Conservation (phyloP, 2,329 filamentous ascomycete genomes). For the Didymella pomorum region DNA sequence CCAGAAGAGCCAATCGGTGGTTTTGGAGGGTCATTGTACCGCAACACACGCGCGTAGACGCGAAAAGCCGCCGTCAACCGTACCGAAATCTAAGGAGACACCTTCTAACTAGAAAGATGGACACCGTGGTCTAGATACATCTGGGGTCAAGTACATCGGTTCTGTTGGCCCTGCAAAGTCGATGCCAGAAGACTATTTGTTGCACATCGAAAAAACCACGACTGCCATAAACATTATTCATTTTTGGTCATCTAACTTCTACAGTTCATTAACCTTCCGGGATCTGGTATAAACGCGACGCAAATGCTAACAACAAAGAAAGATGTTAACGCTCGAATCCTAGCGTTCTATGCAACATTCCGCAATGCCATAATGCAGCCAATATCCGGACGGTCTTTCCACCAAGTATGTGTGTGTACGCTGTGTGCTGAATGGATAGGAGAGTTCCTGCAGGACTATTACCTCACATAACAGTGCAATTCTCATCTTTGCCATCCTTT, state of each 20-base stretch:
- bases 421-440: not conserved
- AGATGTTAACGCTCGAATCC: constrained; percentile 26
- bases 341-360: constrained; percentile 28
- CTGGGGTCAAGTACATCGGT: not conserved
- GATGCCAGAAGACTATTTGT: not conserved
- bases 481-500: constrained; percentile 47
- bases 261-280: constrained; percentile 12
- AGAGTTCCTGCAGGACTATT: not conserved
- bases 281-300: constrained; percentile 25
- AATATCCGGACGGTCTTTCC: not conserved
- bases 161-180: not conserved
- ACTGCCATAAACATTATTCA: constrained; percentile 7
- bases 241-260: constrained; percentile 8
- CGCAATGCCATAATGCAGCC: constrained; percentile 24
- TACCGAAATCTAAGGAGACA: not conserved
- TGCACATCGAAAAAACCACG: not conserved
- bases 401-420: not conserved
- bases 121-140: not conserved
- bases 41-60: constrained; percentile 17
- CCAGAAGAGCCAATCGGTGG: constrained; percentile 30
- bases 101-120: not conserved
- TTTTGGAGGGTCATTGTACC: constrained; percentile 14
- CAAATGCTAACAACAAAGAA: constrained; percentile 16
- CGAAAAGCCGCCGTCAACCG: constrained; percentile 21
- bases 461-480: constrained; percentile 50